Percentiles rank a stretch among this genome's conserved stretches.
Conservation (phyloP, 371 early-diverging fungal genomes). For the Paraphysoderma sedebokerense region DNA sequence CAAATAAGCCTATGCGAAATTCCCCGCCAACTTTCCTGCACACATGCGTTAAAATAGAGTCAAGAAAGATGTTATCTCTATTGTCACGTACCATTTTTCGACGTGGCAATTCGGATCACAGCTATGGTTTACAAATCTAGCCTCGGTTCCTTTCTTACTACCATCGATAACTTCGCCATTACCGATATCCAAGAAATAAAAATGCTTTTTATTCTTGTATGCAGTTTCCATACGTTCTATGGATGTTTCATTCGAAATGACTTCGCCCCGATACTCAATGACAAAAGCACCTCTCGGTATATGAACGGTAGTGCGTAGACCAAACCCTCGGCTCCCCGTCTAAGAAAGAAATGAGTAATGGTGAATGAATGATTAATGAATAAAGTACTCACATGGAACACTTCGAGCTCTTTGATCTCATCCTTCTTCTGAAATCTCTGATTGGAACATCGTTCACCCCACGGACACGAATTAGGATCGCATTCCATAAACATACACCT, state of each 20-base stretch:
- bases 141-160: constrained; percentile 50
- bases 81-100: constrained; percentile 53
- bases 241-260: constrained; percentile 49
- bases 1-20: constrained; percentile 56
- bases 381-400: constrained; percentile 31
- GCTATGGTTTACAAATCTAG: constrained; percentile 54
- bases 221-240: constrained; percentile 50
- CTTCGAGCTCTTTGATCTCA: constrained; percentile 30
- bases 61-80: too few relatives aligned
- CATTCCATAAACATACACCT: constrained; percentile 58
- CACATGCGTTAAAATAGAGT: neutral
- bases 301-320: constrained; percentile 39
- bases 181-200: constrained; percentile 66
- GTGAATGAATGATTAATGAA: neutral
- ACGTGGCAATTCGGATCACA: constrained; percentile 88
- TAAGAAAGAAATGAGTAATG: constrained; percentile 7
- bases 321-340: constrained; percentile 54
- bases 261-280: constrained; percentile 77
- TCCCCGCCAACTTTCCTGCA: constrained; percentile 39
- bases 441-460: constrained; percentile 51
- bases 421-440: constrained; percentile 48
- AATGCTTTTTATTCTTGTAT: constrained; percentile 43
- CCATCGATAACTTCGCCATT: constrained; percentile 66
- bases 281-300: constrained; percentile 47
- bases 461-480: constrained; percentile 42